Base-by-base conservation (phyloP, 2,329 filamentous ascomycete species). In the Penicillium sp. region DNA sequence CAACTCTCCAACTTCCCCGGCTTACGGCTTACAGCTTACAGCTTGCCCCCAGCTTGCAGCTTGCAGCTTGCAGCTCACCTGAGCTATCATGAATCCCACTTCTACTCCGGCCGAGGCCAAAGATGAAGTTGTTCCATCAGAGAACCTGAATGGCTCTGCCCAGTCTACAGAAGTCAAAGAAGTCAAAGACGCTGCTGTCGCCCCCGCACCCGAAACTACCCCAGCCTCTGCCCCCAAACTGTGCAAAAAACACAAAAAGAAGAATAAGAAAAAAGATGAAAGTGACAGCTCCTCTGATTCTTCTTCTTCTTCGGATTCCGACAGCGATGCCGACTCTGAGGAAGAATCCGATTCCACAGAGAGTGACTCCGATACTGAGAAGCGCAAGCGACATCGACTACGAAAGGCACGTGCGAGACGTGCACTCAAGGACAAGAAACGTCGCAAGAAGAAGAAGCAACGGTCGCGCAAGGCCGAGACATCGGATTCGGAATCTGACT, bases 361-460 rank as follows among this genome's bases (percentile, higher is more conserved):
- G n/a, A 66, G 54, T 42, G 68, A 69, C 25, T 68, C 68, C 5
- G 64, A 66, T 38, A 55, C 60, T 4, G 68, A 68, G 13, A 59
- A 61, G 19, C 67, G 68, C 63, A 69, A 55, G 60, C 71, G 75
- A 50, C 66, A 73, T 52, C 76, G 77, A 53, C 66, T 69, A 60
- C 64, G 66, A 54, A 79, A 77, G 61, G 61, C 67, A 4, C 78
- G 72, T 42, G 51, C 68, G 6, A 75, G 68, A 38, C 72, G 73
- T 55, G 58, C 64, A 1, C 58, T 65, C 33, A 75, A 70, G 43
- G 63, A 69, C 27, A 60, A 62, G 25, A 66, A 61, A 33, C 60
- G 62, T 21, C 55, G 57, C 10, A 66, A 64, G 50, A 73, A 77
- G 67, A 75, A 72, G 42, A 79, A 76, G 67, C 67, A 70, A 43